Evolutionary conservation across 2,329 filamentous ascomycete species (phyloP), one percentile per base, ranked within the genome.

Genomic region (Pseudogymnoascus sp.): DNA sequence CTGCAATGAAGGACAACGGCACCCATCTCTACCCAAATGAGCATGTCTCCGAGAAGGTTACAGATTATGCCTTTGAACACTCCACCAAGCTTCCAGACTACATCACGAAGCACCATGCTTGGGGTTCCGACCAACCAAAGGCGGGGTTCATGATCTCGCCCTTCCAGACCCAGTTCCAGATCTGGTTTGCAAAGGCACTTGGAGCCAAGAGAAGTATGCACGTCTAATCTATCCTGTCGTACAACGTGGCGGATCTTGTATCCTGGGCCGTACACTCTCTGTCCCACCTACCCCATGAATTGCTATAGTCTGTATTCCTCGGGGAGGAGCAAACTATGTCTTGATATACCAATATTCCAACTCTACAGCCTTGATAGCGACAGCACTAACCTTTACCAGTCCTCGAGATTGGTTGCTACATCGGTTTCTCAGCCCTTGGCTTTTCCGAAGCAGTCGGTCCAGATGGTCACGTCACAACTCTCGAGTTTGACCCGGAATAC

Each of bases 401-500:
- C 21, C 68, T 71, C 25, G 70, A 72, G 61, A 70, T 73, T 5
- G 70, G 70, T 11, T 66, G 66, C 8, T 72, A 70, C 53, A 67
- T 73, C 12, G 70, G 69, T 1, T 73, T 69, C 62, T 70, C 68
- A 18, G 65, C 69, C 2, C 66, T 69, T 60, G 66, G 64, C 5
- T 72, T 68, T 67, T 63, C 67, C 2, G 59, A 70, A 18, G 69
- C 70, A 8, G 70, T 70, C 14, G 69, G 70, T 5, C 62, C 66
- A 12, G 59, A 65, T 21, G 71, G 70, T 12, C 69, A 70, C 34
- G 70, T 73, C 28, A 70, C 76, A 1, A 75, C 76, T 11, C 75
- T 84, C 8, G 81, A 83, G 71, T 79, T 76, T 63, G 72, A 72
- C 23, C 66, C 73, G 25, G 75, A 79, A 67, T 81, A 78, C 61